Evolutionary conservation across 2,329 filamentous ascomycete genomes (phyloP), one percentile per base, ranked within the genome.

Genomic region (Lasiodiplodia theobromae): DNA sequence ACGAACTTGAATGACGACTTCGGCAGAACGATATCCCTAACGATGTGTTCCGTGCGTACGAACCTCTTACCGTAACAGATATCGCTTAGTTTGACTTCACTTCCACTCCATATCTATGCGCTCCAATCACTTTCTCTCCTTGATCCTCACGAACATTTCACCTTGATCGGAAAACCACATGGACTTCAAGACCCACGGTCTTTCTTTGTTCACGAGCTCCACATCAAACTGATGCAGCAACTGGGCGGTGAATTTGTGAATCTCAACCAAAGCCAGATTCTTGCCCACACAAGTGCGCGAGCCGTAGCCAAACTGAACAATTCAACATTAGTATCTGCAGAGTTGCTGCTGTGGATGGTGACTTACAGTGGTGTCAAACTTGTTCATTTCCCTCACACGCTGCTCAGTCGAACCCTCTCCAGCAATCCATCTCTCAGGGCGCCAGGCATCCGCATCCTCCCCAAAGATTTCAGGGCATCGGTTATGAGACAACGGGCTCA

Each of bases 361-460:
- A 4, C 56, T 58, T 31, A 62, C 57, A 25, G 57, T 49, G 2
- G 57, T 62, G n/a, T 49, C 38, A 2, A 62, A 62, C 57, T 62
- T 62, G 16, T 47, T 62, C 57, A 62, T 62, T 2, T 62, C 57
- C 38, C 18, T 49, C 7, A 49, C 38, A 3, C 14, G 6, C 40
- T 6, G 37, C 38, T 62, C 57, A 2, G 23, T 25, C 23, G 57
- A 49, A 2, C 57, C 57, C 38, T 49, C 57, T 4, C 57, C 57
- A 0, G 31, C 40, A 6, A 70, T 54, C 79, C 79, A 81, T 14
- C 83, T 74, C 69, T 85, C 83, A 0, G 83, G 83, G 34, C 76
- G 74, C 70, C 83, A 85, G 4, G 77, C 77, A 12, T 81, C 77
- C 12, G 79, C 78, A 67, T 85, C 82, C 6, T 82, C 78, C 2